A percentile compares a stretch with the other conserved stretches of the same genome.
These are phyloP conservation scores for Alternaria dauci DNA, from an alignment of 2,329 filamentous ascomycete genomes.

Conservation along the genomic window DNA sequence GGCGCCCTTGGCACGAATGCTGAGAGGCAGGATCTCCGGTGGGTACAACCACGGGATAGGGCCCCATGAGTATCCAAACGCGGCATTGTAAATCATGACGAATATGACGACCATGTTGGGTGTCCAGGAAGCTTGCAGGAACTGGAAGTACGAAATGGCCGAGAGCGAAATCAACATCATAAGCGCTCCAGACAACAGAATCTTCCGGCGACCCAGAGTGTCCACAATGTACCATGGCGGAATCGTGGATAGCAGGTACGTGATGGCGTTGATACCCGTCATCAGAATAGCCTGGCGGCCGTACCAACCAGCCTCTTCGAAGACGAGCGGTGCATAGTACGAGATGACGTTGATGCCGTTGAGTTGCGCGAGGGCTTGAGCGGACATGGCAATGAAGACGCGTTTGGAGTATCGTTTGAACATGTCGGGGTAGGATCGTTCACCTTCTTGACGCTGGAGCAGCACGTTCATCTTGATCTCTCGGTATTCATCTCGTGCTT, in stretches of 20 bases:
- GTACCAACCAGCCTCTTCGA: constrained; percentile 95
- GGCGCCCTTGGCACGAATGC: constrained; percentile 95
- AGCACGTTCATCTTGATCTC: constrained; percentile 99
- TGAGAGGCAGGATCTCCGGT: constrained; percentile 96
- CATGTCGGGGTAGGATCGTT: constrained; percentile 91
- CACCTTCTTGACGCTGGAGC: constrained; percentile 91
- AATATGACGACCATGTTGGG: constrained; percentile 88
- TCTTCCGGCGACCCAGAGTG: constrained; percentile 85
- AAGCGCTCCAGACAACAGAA: constrained; percentile 87
- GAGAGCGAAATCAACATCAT: constrained; percentile 90
- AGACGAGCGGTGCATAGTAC: constrained; percentile 96
- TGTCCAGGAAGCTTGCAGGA: constrained; percentile 79
- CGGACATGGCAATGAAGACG: constrained; percentile 98
- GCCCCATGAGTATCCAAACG: constrained; percentile 97
- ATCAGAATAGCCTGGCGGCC: constrained; percentile 92
- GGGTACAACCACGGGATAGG: constrained; percentile 98
- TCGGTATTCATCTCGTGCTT: constrained; percentile 93
- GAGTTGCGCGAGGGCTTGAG: constrained; percentile 91
- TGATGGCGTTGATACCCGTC: constrained; percentile 94
- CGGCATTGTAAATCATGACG: constrained; percentile 98
- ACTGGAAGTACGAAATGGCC: constrained; percentile 93
- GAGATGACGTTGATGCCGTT: constrained; percentile 99
- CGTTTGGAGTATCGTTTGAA: constrained; percentile 90
- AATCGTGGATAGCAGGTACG: constrained; percentile 90
- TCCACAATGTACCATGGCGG: constrained; percentile 98